A percentile compares a stretch with the other conserved stretches of the same genome.
Conservation (phyloP, 495 filamentous ascomycete genomes). For the Podospora didyma region DNA sequence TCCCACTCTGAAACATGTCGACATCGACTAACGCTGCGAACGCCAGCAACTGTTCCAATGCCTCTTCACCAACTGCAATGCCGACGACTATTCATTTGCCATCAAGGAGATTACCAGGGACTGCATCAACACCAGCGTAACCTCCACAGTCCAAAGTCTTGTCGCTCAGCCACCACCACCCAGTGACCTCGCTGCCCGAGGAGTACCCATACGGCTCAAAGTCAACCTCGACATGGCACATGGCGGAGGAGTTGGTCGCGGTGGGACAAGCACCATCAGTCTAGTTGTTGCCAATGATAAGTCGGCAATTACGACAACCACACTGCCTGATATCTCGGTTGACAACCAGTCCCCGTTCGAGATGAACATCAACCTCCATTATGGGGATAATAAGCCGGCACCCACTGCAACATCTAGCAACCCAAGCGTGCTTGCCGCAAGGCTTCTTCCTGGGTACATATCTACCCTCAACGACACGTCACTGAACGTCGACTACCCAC, state of each 20-base stretch:
- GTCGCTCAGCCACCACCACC: conserved; percentile 28
- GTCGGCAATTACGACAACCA: neutral
- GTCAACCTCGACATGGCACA: conserved; percentile 7
- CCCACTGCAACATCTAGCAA: conserved; percentile 7
- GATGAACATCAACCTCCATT: conserved; percentile 24
- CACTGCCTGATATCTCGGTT: neutral
- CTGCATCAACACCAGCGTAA: conserved; percentile 37
- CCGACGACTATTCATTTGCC: conserved; percentile 16
- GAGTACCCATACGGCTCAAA: conserved; percentile 12
- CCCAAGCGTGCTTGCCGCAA: conserved; percentile 5
- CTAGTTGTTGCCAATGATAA: conserved; percentile 3
- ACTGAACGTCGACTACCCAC: conserved; percentile 6
- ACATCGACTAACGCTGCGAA: neutral
- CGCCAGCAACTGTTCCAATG: conserved; percentile 20
- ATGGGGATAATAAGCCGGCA: neutral
- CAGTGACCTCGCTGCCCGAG: conserved; percentile 26
- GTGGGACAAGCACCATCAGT: neutral
- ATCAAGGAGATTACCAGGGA: conserved; percentile 11
- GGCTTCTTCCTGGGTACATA: conserved; percentile 1
- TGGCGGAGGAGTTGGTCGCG: conserved; percentile 4
- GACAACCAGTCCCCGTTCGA: conserved; percentile 10
- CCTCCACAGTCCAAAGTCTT: conserved; percentile 24
- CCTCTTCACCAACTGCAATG: conserved; percentile 21
- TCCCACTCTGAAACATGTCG: neutral
- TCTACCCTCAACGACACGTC: conserved; percentile 3